Conservation (phyloP, 306 rosid genomes). For the Malus asiatica region DNA sequence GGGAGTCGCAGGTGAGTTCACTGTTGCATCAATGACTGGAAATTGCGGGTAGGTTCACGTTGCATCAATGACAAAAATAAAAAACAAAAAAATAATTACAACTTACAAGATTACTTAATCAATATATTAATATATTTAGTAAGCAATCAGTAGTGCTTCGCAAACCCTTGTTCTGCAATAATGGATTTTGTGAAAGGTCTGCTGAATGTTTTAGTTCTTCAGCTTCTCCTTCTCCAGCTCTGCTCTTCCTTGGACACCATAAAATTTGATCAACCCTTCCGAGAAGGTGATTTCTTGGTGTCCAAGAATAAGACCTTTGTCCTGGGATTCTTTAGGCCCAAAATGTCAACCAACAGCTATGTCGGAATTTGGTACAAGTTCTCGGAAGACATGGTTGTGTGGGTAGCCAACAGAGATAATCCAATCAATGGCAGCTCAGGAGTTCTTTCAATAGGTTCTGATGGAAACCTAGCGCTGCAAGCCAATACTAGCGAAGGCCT, state of each 20-base stretch:
- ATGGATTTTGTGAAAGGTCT: constrained; percentile 5
- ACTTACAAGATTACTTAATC: too few relatives aligned
- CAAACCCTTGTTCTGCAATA: not conserved
- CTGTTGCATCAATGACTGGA: too few relatives aligned
- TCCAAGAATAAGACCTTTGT: constrained; percentile 23
- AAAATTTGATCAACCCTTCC: constrained; percentile 20
- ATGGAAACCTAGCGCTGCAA: too few relatives aligned
- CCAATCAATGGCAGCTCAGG: too few relatives aligned
- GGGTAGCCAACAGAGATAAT: too few relatives aligned
- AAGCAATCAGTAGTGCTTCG: not conserved
- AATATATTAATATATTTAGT: not conserved
- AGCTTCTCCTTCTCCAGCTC: constrained; percentile 9
- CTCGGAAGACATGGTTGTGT: too few relatives aligned
- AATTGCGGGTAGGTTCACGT: too few relatives aligned
- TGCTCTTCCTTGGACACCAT: constrained; percentile 20
- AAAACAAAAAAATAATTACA: too few relatives aligned
- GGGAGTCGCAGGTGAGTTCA: too few relatives aligned
- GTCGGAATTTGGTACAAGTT: too few relatives aligned
- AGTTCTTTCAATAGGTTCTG: too few relatives aligned
- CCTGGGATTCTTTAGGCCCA: constrained; percentile 55
- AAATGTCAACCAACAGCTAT: not conserved
- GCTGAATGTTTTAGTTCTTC: constrained; percentile 3
- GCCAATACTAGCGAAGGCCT: not conserved
- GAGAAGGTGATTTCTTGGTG: constrained; percentile 31
- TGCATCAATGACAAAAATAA: too few relatives aligned